Base-by-base conservation (phyloP, 2,329 filamentous ascomycete species). In the Clarireedia monteithiana region DNA sequence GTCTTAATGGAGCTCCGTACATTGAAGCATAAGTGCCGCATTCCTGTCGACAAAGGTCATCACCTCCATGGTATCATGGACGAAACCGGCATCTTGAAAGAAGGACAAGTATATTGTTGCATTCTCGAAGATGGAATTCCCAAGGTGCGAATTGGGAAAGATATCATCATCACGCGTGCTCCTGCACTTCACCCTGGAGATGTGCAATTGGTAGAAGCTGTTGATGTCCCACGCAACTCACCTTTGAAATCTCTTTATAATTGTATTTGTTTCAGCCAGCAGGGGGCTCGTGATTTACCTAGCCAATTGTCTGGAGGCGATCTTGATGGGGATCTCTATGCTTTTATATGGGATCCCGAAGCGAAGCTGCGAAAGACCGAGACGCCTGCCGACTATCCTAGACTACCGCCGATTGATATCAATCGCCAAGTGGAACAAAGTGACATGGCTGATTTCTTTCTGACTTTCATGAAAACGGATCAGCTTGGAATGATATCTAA, bases 41-140 rank as follows among this genome's bases (percentile, higher is more conserved):
- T 95, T 36, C 84, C 81, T 0, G 79, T 95, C 0, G 70, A 78
- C 0, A 69, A 84, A 15, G 90, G 88, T 0, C 78, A 85, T n/a
- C 91, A 88, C 0, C 75, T 95, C 0, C 91, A 90, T 62, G 90
- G 90, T 0, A 77, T 95, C 50, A 88, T 94, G 81, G 90, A 95
- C 59, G 89, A 95, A 69, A 90, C 87, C 0, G 82, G 80, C 0
- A 80, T 77, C 38, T 74, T 95, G 0, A 61, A 77, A 9, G 83
- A 89, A 64, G 79, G 80, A 1, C 75, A 95, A 60, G 78, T 92
- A 0, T 91, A 84, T 62, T 78, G 88, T 53, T 78, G 80, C 0
- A 82, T 79, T 39, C 74, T 58, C 48, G 64, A 70, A 14, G 63
- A 71, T 17, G 64, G 64, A 61, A 65, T 12, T 9, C 55, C 12